Base-by-base conservation (phyloP, 2,329 filamentous ascomycete species). In the Helotiales sp. region DNA sequence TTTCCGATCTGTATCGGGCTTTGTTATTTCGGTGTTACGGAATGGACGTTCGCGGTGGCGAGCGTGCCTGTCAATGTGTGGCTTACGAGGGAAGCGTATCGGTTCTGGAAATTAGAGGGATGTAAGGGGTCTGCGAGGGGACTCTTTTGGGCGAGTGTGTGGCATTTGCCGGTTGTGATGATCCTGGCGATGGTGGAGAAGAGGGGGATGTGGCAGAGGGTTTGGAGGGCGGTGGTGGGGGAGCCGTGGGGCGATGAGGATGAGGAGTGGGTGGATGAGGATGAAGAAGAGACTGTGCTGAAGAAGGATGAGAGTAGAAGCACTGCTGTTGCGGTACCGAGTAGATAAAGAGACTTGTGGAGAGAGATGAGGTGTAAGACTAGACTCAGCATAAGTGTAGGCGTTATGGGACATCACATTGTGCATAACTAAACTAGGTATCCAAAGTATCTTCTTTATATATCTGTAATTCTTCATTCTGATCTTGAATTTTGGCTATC, bases 131-230 rank as follows among this genome's bases (percentile, higher is more conserved):
- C 84, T 17, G 93, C 95, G 2, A 83, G 91, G 55, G 87, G 88
- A 0, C 74, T 99, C 52, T 99, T 99, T 74, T 99, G 95, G 95
- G 93, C 95, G 1, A 96, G 91, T 72, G 91, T 99, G 9, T 98
- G 93, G 95, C 93, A 97, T 76, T 74, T 99, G 48, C 95, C 95
- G 0, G 89, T 88, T 25, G 82, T 98, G 40, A 85, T 99, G 80
- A 91, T 97, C 47, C 78, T 97, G 60, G 93, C 92, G 2, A 87
- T 98, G 74, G 83, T 89, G 55, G 91, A 96, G 74, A 99, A 99
- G 82, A 96, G 92, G 76, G 93, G 93, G 0, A 81, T 96, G 75
- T 95, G 91, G 91, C 82, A 86, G 63, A 82, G 92, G 15, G 84
- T 93, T n/a, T 93, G 89, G 86, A 82, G 79, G 55, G 83, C 84